Conservation (phyloP, 2,329 filamentous ascomycete genomes). For the Aureobasidium zeae region DNA sequence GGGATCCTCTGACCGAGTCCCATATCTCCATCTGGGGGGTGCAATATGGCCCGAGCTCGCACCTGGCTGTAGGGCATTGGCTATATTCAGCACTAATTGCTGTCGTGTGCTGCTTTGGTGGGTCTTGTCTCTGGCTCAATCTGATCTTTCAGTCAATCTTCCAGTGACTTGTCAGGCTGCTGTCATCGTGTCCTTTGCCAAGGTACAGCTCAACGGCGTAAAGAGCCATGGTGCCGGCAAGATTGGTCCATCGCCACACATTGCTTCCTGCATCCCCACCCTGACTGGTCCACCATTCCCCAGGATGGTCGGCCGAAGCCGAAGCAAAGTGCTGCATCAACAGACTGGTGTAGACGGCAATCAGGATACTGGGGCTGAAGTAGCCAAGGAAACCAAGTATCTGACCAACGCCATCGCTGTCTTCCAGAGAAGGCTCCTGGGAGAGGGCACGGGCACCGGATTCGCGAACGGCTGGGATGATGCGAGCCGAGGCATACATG, state of each 20-base stretch:
- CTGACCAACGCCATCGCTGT: constrained; percentile 67
- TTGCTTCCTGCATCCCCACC: constrained; percentile 76
- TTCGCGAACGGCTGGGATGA: constrained; percentile 87
- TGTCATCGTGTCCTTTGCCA: constrained; percentile 70
- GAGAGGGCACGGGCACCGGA: constrained; percentile 74
- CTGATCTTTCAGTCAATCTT: constrained; percentile 64
- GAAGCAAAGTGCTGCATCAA: constrained; percentile 91
- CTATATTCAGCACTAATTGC: neutral
- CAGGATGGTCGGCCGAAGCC: constrained; percentile 46
- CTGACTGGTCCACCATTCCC: constrained; percentile 74
- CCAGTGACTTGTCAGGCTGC: constrained; percentile 69
- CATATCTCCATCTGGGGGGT: too few species aligned
- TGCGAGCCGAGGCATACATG: constrained; percentile 88
- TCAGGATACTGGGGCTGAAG: constrained; percentile 89
- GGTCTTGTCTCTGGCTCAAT: neutral
- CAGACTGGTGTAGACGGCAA: constrained; percentile 92
- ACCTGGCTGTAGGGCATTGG: neutral
- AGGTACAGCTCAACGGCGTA: constrained; percentile 88
- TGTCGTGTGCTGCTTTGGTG: neutral
- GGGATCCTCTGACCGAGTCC: too few species aligned
- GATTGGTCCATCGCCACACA: constrained; percentile 87
- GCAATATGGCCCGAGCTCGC: neutral
- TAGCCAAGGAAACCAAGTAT: constrained; percentile 78
- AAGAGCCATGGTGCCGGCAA: constrained; percentile 76
- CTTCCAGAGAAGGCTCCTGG: constrained; percentile 76